Base-by-base conservation (phyloP, 2,329 filamentous ascomycete species). In the Aspergillus aculeatus region DNA sequence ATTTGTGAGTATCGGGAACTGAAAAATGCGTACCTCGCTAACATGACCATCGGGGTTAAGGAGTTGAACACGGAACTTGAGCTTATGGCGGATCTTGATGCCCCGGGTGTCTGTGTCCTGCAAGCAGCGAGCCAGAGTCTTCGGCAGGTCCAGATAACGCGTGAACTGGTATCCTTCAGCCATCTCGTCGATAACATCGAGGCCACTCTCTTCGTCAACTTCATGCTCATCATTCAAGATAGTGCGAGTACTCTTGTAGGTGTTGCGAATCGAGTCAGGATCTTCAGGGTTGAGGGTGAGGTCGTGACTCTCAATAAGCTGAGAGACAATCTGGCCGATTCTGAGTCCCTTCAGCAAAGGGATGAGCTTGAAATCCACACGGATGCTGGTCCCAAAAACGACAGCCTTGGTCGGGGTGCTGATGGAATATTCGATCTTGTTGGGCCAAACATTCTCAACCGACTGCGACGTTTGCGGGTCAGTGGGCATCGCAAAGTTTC, bases 341-440 rank as follows among this genome's bases (percentile, higher is more conserved):
- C 88, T 87, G 16, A 99, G 81, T 2, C 92, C 94, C 76, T 99
- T 98, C 54, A 96, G 81, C 2, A 98, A 81, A 0, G 94, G 93
- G 1, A 92, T 91, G 63, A 98, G 87, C 63, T 90, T 87, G 79
- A 97, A 94, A 68, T 96, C 88, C 61, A 96, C 83, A 1, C 88
- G 86, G 52, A 98, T 87, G 23, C 84, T 84, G n/a, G 91, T 96
- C 53, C 95, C 95, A 69, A 97, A 96, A 19, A 96, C 90, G 56
- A 96, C 89, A 2, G 95, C 95, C 79, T 97, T 97, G 70, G 92
- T 93, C 0, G 95, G 94, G 11, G 96, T 91, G 59, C 91, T 87
- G 64, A 99, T 92, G 31, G 92, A 94, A 78, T 99, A 99, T 74
- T 96, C 91, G 68, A 98, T 86, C 81, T 99, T 99, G 80, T 96